Conservation (phyloP, 306 rosid species). For the Canavalia gladiata region DNA sequence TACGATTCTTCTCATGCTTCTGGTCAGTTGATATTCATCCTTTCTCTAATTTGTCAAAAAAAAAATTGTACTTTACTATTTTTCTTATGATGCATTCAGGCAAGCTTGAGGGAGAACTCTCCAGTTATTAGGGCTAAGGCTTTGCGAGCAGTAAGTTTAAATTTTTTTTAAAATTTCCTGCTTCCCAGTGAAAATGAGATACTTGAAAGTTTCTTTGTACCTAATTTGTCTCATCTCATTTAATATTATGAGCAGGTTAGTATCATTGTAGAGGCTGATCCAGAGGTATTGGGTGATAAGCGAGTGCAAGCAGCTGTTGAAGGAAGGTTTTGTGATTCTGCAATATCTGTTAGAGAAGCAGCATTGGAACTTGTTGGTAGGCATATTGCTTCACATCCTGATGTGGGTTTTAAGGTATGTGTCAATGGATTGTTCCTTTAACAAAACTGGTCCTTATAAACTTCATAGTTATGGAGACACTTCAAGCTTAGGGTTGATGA, state of each 20-base stretch:
- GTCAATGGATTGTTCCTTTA: slow-evolving; percentile 34
- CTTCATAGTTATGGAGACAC: slow-evolving; percentile 23
- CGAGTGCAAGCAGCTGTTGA: slow-evolving; percentile 89
- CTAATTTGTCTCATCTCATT: slow-evolving; percentile 29
- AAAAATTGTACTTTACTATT: slow-evolving; percentile 30
- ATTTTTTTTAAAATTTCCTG: slow-evolving; percentile 16
- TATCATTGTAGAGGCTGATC: slow-evolving; percentile 99
- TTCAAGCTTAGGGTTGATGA: slow-evolving; percentile 29
- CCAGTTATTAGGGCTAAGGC: slow-evolving; percentile 96
- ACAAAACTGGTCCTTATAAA: not conserved
- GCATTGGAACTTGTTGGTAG: slow-evolving; percentile 99
- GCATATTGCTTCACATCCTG: slow-evolving; percentile 99
- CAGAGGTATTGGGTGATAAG: slow-evolving; percentile 92
- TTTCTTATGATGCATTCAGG: slow-evolving; percentile 62
- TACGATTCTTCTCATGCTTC: slow-evolving; percentile 84
- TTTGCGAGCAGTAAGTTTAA: slow-evolving; percentile 83
- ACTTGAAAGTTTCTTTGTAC: slow-evolving; percentile 26
- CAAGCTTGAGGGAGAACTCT: slow-evolving; percentile 88
- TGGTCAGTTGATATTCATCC: slow-evolving; percentile 72
- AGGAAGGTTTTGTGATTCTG: slow-evolving; percentile 97
- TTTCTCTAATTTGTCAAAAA: slow-evolving; percentile 39
- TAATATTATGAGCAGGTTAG: slow-evolving; percentile 79
- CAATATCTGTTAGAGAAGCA: slow-evolving; percentile 97
- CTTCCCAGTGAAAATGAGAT: slow-evolving; percentile 42
- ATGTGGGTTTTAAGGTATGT: slow-evolving; percentile 95